These are phyloP conservation scores for Podaxis sp. DNA, from an alignment of 768 basidiomycete genomes.

Conservation along the genomic window DNA sequence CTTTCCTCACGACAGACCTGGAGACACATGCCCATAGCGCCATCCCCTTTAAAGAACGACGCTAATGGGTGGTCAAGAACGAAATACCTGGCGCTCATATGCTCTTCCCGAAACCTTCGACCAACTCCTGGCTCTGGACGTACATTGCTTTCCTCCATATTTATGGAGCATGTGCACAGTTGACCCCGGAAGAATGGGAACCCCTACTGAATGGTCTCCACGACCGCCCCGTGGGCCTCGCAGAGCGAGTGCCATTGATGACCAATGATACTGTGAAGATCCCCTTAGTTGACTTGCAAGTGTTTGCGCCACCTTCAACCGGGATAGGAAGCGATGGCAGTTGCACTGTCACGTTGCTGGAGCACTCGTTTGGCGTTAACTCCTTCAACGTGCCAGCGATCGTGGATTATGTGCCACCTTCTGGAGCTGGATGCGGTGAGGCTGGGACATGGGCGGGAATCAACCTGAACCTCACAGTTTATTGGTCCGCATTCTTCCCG, in stretches of 20 bases:
- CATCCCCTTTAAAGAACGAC: too few relatives aligned
- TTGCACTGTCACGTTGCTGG: slow-evolving; percentile 24
- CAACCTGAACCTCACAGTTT: too few relatives aligned
- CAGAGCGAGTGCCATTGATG: slow-evolving; percentile 17
- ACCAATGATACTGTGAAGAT: slow-evolving; percentile 16
- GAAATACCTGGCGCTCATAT: too few relatives aligned
- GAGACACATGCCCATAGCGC: background rate
- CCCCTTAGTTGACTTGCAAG: slow-evolving; percentile 29
- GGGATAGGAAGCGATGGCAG: background rate
- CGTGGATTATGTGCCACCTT: slow-evolving; percentile 41
- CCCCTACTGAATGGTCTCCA: background rate
- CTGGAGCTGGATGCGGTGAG: slow-evolving; percentile 27
- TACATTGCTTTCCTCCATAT: too few relatives aligned
- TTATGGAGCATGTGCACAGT: background rate
- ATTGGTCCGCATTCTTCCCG: too few relatives aligned
- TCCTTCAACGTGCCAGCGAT: slow-evolving; percentile 27
- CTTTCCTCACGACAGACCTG: background rate
- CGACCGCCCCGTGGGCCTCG: background rate
- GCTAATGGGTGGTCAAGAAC: too few relatives aligned
- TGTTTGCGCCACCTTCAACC: slow-evolving; percentile 26
- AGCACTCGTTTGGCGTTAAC: slow-evolving; percentile 29
- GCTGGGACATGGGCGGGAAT: too few relatives aligned
- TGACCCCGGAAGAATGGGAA: background rate
- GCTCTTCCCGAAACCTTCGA: too few relatives aligned
- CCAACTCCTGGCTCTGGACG: too few relatives aligned